Percentiles rank a stretch among this genome's conserved stretches.
These are phyloP conservation scores for Pinus albicaulis DNA, from an alignment of 75 land plant species.

Conservation along the genomic window DNA sequence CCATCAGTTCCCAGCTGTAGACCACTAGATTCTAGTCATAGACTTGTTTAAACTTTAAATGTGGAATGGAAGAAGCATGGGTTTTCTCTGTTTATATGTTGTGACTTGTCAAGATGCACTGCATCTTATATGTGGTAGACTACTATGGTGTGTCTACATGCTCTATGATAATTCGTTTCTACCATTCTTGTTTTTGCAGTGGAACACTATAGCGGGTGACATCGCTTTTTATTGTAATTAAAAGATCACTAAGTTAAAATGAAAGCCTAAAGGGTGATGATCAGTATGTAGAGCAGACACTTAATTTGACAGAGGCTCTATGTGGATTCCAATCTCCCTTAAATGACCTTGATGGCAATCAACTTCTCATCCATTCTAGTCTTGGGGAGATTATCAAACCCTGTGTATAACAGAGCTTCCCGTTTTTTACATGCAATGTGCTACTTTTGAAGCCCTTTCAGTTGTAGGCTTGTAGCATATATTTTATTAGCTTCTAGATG, in stretches of 20 bases:
- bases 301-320: too few relatives aligned
- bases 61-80: too few relatives aligned
- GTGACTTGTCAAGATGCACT: too few relatives aligned
- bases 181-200: constrained; percentile 9
- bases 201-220: constrained; percentile 33
- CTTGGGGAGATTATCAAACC: constrained; percentile 66
- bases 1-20: neutral
- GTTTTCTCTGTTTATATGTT: too few relatives aligned
- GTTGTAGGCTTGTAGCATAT: neutral
- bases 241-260: constrained; percentile 39
- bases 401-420: constrained; percentile 13
- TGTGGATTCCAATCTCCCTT: too few relatives aligned
- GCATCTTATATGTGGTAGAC: too few relatives aligned
- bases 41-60: too few relatives aligned
- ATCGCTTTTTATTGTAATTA: constrained; percentile 35
- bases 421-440: neutral
- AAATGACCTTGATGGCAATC: too few relatives aligned
- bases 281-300: too few relatives aligned
- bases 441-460: neutral
- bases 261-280: constrained; percentile 4
- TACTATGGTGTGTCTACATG: too few relatives aligned
- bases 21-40: too few relatives aligned
- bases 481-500: too few relatives aligned
- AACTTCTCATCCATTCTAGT: constrained; percentile 29
- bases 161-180: neutral